Evolutionary conservation across 148 eudicot species (phyloP).

Genomic region (Tetragonia tetragonoides): DNA sequence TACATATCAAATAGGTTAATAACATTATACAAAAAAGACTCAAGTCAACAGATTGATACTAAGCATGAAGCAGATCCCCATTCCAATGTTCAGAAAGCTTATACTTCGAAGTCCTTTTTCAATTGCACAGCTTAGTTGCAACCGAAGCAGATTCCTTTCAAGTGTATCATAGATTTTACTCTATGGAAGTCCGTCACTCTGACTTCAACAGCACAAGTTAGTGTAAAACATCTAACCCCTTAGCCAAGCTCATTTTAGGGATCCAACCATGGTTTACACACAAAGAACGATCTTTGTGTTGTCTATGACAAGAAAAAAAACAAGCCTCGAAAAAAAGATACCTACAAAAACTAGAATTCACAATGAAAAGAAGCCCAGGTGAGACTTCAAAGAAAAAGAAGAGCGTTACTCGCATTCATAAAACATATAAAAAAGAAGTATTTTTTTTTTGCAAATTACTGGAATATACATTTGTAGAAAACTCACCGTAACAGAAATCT

Average conservation of each 20-base stretch:
- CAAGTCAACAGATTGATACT: neutral
- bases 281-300: neutral
- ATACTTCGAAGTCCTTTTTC: neutral
- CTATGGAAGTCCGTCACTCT: too few relatives aligned
- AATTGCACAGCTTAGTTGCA: neutral
- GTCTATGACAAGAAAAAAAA: neutral
- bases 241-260: neutral
- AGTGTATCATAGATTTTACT: too few relatives aligned
- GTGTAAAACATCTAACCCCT: neutral
- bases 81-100: neutral
- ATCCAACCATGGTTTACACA: neutral
- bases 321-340: neutral
- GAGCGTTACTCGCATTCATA: neutral
- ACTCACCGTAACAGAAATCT: constrained; percentile 84
- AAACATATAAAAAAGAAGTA: neutral
- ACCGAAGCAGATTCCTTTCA: too few relatives aligned
- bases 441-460: neutral
- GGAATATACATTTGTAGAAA: neutral
- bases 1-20: neutral
- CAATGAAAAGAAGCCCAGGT: neutral
- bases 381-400: neutral
- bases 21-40: neutral
- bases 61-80: neutral
- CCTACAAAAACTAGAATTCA: neutral
- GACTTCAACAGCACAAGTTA: too few relatives aligned